Percentiles rank a stretch among this genome's conserved stretches.
phyloP scores from a whole-genome alignment of 495 filamentous ascomycete species.

The Lophiotrema nucula region DNA sequence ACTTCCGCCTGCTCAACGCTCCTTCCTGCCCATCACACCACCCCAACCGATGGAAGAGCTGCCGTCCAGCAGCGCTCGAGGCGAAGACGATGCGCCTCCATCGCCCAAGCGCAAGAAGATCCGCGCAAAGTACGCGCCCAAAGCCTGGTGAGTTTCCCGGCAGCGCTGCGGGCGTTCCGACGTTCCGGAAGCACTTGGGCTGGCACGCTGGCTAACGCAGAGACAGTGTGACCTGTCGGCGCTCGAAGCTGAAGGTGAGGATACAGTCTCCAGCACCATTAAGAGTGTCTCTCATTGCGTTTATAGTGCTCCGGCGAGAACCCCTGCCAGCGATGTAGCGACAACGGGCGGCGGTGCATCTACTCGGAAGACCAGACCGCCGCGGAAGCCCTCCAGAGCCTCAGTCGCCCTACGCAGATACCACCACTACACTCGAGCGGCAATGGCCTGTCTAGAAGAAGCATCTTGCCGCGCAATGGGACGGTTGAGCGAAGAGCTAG shows the following conservation, averaged over 20 bases:
- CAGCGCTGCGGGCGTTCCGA: conserved; percentile 12
- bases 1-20: background rate
- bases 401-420: conserved; percentile 16
- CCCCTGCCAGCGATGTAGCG: conserved; percentile 21
- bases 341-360: conserved; percentile 21
- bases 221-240: conserved; percentile 20
- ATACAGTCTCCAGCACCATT: background rate
- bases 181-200: background rate
- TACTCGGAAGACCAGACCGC: conserved; percentile 33
- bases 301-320: conserved; percentile 31
- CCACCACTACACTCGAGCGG: conserved; percentile 10
- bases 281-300: background rate
- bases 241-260: conserved; percentile 27
- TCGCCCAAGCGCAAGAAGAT: conserved; percentile 31
- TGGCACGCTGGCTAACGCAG: background rate
- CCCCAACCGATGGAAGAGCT: conserved; percentile 14
- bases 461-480: conserved; percentile 13
- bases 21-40: background rate
- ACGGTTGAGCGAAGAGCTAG: conserved; percentile 16
- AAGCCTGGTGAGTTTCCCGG: conserved; percentile 15
- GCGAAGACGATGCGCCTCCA: conserved; percentile 13
- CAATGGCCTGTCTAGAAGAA: conserved; percentile 9
- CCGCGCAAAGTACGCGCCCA: conserved; percentile 27
- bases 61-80: background rate
- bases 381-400: conserved; percentile 31